Percentiles rank a stretch among this genome's conserved stretches.
These are phyloP conservation scores for Hygrophorus russula DNA, from an alignment of 768 basidiomycete species.

Conservation along the genomic window DNA sequence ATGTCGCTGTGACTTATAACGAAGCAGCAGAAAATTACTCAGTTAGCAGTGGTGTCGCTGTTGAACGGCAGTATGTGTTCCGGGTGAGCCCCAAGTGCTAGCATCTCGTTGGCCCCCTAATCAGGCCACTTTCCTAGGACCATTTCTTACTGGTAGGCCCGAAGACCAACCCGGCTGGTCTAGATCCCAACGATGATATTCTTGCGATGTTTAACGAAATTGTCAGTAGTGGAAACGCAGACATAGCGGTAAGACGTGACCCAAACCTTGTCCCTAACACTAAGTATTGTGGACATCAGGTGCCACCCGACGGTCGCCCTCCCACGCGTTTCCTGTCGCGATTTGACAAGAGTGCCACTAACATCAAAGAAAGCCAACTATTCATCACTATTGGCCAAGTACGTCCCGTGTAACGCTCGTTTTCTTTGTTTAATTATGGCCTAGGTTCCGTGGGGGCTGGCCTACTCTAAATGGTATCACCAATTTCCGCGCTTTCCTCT, in stretches of 20 bases:
- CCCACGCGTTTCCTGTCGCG: conserved; percentile 42
- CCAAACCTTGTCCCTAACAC: too few species aligned
- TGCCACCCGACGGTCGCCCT: conserved; percentile 10
- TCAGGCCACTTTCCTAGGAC: conserved; percentile 20
- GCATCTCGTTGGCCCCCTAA: background rate
- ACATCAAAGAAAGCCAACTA: conserved; percentile 42
- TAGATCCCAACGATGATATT: conserved; percentile 21
- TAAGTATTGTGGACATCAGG: too few species aligned
- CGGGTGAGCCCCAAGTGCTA: conserved; percentile 20
- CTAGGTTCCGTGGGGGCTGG: conserved; percentile 43
- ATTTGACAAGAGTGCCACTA: conserved; percentile 48
- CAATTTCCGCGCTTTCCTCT: conserved; percentile 43
- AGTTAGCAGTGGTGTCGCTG: conserved; percentile 19
- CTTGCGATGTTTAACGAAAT: conserved; percentile 37
- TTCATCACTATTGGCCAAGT: conserved; percentile 42
- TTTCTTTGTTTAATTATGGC: background rate
- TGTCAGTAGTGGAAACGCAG: conserved; percentile 30
- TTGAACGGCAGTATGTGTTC: conserved; percentile 30
- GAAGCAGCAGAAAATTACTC: conserved; percentile 34
- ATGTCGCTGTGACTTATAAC: conserved; percentile 43
- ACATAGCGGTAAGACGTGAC: conserved; percentile 21
- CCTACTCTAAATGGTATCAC: conserved; percentile 48
- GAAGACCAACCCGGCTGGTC: conserved; percentile 30
- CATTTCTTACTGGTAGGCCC: conserved; percentile 44
- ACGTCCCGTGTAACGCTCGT: conserved; percentile 2